These are phyloP conservation scores for Quercus glauca DNA, from an alignment of 306 rosid species.

Conservation along the genomic window DNA sequence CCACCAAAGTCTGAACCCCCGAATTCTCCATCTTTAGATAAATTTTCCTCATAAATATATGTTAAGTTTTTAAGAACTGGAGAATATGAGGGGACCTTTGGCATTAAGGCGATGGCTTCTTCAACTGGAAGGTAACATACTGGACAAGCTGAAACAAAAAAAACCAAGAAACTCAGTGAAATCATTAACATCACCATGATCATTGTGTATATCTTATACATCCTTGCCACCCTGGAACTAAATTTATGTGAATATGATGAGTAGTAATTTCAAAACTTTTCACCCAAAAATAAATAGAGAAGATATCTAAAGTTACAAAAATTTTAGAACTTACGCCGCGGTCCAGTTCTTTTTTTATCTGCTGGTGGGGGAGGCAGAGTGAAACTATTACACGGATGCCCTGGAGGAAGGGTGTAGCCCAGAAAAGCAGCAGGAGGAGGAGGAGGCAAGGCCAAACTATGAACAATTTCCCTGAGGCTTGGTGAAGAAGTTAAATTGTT, in stretches of 20 bases:
- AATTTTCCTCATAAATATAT: slow-evolving; percentile 57
- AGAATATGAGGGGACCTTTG: slow-evolving; percentile 65
- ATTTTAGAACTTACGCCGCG: slow-evolving; percentile 68
- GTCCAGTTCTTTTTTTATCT: slow-evolving; percentile 83
- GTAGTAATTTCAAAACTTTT: background rate
- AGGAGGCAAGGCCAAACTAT: slow-evolving; percentile 36
- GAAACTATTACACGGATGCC: slow-evolving; percentile 83
- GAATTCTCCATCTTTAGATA: slow-evolving; percentile 66
- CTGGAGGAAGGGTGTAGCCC: slow-evolving; percentile 81
- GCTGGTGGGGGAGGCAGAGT: slow-evolving; percentile 93
- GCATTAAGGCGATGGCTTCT: slow-evolving; percentile 81
- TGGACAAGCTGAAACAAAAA: slow-evolving; percentile 74
- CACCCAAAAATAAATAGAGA: background rate
- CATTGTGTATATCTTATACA: background rate
- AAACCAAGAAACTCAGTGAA: slow-evolving; percentile 23
- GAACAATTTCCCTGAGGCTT: slow-evolving; percentile 7
- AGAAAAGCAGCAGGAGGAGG: slow-evolving; percentile 67
- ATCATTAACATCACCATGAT: background rate
- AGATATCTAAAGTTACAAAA: background rate
- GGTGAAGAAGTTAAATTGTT: slow-evolving; percentile 16
- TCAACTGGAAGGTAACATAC: slow-evolving; percentile 95
- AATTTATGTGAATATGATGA: background rate
- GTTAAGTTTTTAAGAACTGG: slow-evolving; percentile 70
- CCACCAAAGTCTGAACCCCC: slow-evolving; percentile 99
- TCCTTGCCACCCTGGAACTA: background rate